Evolutionary conservation across 2,329 filamentous ascomycete species (phyloP).

Genomic region (Trichoderma semiorbis): DNA sequence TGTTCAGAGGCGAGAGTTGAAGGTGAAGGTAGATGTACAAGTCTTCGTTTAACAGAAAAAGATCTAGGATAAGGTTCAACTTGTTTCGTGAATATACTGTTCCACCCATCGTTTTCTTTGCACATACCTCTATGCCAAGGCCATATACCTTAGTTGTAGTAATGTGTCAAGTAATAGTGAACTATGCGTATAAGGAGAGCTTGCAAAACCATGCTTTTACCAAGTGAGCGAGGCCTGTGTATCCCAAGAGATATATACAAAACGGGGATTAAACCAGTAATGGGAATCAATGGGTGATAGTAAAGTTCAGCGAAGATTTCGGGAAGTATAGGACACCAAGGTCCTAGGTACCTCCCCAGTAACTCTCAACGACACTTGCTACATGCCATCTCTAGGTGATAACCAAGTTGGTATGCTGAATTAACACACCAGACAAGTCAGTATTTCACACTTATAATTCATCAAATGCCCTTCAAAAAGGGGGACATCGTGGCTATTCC

Average conservation of each 20-base stretch:
- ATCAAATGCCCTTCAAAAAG: background rate
- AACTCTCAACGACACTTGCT: too few relatives aligned
- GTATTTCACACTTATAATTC: background rate
- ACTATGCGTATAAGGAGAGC: background rate
- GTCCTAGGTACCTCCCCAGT: background rate
- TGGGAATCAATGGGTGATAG: background rate
- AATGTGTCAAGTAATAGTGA: background rate
- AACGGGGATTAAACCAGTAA: background rate
- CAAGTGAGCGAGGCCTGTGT: background rate
- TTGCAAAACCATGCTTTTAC: background rate
- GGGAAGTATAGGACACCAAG: background rate
- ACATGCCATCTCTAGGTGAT: too few relatives aligned
- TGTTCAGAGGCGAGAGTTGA: too few relatives aligned
- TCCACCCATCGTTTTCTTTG: background rate
- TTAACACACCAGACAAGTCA: background rate
- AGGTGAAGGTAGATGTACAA: too few relatives aligned
- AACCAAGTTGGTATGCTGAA: too few relatives aligned
- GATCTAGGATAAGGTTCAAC: background rate
- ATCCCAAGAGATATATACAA: background rate
- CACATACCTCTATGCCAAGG: background rate
- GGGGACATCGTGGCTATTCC: rapidly evolving
- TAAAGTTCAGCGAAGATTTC: background rate
- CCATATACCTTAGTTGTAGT: background rate
- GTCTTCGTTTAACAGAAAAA: background rate
- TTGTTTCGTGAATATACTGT: background rate